phyloP scores from a whole-genome alignment of 1,284 basidiomycete genomes.

The Marasmius oreades region DNA sequence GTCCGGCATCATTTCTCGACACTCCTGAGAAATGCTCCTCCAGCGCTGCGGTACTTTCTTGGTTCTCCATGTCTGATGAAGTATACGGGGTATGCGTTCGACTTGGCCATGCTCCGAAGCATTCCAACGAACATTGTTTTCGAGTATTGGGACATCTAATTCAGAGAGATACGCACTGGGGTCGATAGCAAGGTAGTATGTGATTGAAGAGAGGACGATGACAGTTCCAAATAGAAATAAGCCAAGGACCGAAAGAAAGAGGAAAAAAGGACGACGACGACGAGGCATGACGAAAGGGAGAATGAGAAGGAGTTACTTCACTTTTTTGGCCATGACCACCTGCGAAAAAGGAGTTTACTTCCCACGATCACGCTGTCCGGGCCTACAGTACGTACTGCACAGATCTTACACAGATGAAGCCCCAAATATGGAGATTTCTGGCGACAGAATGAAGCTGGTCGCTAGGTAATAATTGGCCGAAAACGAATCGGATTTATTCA shows the following conservation, averaged over 20 bases:
- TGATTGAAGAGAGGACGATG: conserved; percentile 86
- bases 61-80: conserved; percentile 99
- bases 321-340: neutral
- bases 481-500: neutral
- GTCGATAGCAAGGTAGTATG: conserved; percentile 88
- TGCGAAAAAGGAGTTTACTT: neutral
- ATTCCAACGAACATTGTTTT: conserved; percentile 53
- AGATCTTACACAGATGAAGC: too few species aligned
- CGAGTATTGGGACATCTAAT: conserved; percentile 64
- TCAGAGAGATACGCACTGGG: conserved; percentile 76
- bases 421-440: too few species aligned
- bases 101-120: conserved; percentile 54
- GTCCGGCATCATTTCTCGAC: conserved; percentile 89
- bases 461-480: too few species aligned
- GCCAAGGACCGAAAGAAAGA: conserved; percentile 74
- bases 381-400: too few species aligned
- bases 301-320: conserved; percentile 11
- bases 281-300: conserved; percentile 37
- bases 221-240: conserved; percentile 90
- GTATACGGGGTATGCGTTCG: conserved; percentile 85
- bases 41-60: conserved; percentile 83
- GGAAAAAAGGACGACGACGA: conserved; percentile 52
- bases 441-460: too few species aligned
- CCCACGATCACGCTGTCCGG: neutral
- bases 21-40: conserved; percentile 76